Evolutionary conservation across 768 basidiomycete genomes (phyloP), one percentile per base, ranked within the genome.

Genomic region (Boletus coccyginus): DNA sequence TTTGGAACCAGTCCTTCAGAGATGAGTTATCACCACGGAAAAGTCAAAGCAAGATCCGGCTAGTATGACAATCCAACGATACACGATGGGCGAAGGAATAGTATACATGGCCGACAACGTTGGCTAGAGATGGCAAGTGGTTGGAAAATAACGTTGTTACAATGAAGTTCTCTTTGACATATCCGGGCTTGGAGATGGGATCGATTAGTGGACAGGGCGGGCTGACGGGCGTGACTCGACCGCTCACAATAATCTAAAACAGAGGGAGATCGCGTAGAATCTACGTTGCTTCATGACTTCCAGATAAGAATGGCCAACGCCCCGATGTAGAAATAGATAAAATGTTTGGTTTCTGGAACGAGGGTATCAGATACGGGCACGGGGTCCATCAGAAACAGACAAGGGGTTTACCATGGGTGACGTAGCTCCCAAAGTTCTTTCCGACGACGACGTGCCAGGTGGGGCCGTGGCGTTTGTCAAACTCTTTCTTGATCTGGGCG

Each of bases 361-460:
- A 42, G 24, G 39, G 48, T 42, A 47, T 65, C 49, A 66, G 60
- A 36, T 53, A 46, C 31, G 32, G 10, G 32, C 31, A 35, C 19
- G 52, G 36, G 53, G 42, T 16, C n/a, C 41, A 11, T 29, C 8
- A 4, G 16, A 16, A 24, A 27, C 3, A 6, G 3, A 13, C 27
- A 52, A 38, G 13, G 31, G 10, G 39, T 87, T 65, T 63, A 96
- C 94, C 95, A 68, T 97, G 95, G 44, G 95, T 97, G 42, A 98
- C 95, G 70, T 95, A 98, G 76, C 91, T 93, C 49, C 95, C 95
- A 84, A 96, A 98, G 78, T 98, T 97, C 81, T 96, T 98, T 58
- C 96, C 96, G 49, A 96, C 96, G 62, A 98, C 94, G 72, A 94
- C 94, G 72, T 98, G 96, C 96, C 96, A 98, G 64, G 95, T 97